Base-by-base conservation (phyloP, 176 grass and related monocot species). In the Phoenix roebelenii region DNA sequence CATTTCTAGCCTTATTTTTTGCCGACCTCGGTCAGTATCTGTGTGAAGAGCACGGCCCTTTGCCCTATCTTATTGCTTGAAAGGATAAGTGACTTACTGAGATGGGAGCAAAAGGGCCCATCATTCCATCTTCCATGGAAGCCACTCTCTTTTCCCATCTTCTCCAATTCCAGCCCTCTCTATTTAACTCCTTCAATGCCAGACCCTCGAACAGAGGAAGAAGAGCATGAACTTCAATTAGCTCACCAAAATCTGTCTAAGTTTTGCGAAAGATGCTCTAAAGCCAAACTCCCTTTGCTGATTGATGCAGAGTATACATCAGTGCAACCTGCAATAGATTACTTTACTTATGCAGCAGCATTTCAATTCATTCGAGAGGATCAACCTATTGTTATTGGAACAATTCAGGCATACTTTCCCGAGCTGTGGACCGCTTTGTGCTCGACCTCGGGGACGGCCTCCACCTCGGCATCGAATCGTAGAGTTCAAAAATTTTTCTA, bases 41-140 rank as follows among this genome's bases (percentile, higher is more conserved):
- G 84, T 59, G 72, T 98, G 18, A 98, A 98, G 81, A 98, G 92
- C 56, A 92, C 84, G 0, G 93, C 93, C 49, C 76, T 98, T n/a
- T 98, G 93, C 54, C 93, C 84, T 18, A 83, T 98, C 65, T 62
- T 57, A 39, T 5, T 92, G 72, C 81, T 98, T 5, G 93, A 92
- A 72, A 82, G 83, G 66, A 18, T 86, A 19, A 92, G 93, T 22
- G 84, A 98, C 60, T 76, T 88, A 54, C 70, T 98, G 22, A 75
- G 93, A 67, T 89, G 93, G 93, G 77, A 98, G 74, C 57, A 85
- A 28, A 88, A 81, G 73, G 61, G 82, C 50, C 82, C 93, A 16
- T 69, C 84, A 14, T 22, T 89, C 18, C 20, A 62, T 7, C 93
- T 98, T 17, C 88, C 88, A 5, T 98, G 93, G 93, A 92, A 72